Evolutionary conservation across 148 eudicot genomes (phyloP), one percentile per base, ranked within the genome.

Genomic region (Nepenthes mirabilis): DNA sequence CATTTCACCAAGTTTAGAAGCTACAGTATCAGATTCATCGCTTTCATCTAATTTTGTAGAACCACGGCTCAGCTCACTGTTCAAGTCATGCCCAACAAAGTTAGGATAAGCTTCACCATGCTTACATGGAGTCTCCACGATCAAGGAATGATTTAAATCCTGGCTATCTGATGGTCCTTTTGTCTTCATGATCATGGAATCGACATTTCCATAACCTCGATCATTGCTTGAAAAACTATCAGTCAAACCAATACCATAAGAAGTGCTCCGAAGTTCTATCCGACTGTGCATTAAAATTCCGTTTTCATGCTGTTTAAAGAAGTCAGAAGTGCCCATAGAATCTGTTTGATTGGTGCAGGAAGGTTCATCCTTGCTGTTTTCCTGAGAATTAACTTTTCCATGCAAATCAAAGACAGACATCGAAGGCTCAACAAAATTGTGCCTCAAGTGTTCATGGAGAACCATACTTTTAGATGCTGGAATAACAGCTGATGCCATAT

Each of bases 1-100:
- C 81, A 75, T 73, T 63, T 85, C 86, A 56, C 75, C 64, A 59
- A 56, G 65, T 58, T 65, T 43, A 33, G 73, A 64, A 55, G 60
- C 68, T 65, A 61, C 66, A 68, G 58, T 61, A 55, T 58, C 77
- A 50, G 68, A 53, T 60, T 66, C 75, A 62, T 55, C 53, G 52
- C 58, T 64, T 63, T 80, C 71, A 61, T 74, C 72, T 63, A 63
- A n/a, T 57, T 57, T 68, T 33, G 54, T 37, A 65, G 69, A 68
- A 53, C 58, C 60, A 47, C 32, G 40, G 60, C 9, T 37, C 14
- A 33, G 45, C 51, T 75, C 61, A 52, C 52, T 74, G 58, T 59
- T 63, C 12, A 34, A 48, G 63, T 49, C 59, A 67, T 65, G 11
- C 49, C 66, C 79, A 47, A 64, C 48, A 34, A 14, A 53, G 53